A percentile compares a stretch with the other conserved stretches of the same genome.
Evolutionary conservation across 176 grass and related monocot genomes (phyloP).

Genomic region (Eragrostis nindensis): DNA sequence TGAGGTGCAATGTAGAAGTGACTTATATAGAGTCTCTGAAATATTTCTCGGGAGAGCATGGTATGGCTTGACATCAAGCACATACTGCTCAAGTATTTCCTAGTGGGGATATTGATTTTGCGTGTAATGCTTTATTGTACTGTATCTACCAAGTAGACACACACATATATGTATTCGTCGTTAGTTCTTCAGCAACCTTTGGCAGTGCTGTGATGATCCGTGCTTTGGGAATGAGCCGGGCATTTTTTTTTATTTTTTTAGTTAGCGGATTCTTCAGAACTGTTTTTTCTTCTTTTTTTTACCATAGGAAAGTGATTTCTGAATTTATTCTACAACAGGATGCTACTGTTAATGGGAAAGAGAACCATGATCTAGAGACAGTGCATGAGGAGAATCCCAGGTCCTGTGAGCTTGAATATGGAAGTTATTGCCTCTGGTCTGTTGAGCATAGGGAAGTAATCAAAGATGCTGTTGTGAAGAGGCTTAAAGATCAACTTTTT

Average conservation of each 20-base stretch:
- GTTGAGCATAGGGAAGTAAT: slow-evolving; percentile 74
- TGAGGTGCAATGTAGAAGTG: background rate
- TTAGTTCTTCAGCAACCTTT: background rate
- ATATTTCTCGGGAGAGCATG: no score
- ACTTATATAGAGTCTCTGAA: no score
- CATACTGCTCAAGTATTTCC: no score
- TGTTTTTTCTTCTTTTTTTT: background rate
- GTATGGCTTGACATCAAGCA: no score
- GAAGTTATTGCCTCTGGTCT: slow-evolving; percentile 90
- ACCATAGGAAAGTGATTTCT: slow-evolving; percentile 22
- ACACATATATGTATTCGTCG: background rate
- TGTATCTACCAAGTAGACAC: background rate
- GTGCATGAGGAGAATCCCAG: slow-evolving; percentile 29
- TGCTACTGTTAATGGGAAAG: slow-evolving; percentile 11
- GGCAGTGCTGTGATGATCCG: background rate
- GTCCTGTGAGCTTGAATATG: slow-evolving; percentile 76
- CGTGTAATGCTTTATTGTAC: slow-evolving; percentile 3
- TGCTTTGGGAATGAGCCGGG: background rate
- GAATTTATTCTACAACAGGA: slow-evolving; percentile 31
- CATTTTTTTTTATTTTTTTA: background rate
- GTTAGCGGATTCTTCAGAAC: background rate
- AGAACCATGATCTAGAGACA: slow-evolving; percentile 33
- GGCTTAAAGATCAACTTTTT: slow-evolving; percentile 86
- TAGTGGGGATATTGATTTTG: no score
- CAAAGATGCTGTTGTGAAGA: slow-evolving; percentile 68